phyloP scores from a whole-genome alignment of 1,139 yeast genomes.

The Magnusiomyces sp. region DNA sequence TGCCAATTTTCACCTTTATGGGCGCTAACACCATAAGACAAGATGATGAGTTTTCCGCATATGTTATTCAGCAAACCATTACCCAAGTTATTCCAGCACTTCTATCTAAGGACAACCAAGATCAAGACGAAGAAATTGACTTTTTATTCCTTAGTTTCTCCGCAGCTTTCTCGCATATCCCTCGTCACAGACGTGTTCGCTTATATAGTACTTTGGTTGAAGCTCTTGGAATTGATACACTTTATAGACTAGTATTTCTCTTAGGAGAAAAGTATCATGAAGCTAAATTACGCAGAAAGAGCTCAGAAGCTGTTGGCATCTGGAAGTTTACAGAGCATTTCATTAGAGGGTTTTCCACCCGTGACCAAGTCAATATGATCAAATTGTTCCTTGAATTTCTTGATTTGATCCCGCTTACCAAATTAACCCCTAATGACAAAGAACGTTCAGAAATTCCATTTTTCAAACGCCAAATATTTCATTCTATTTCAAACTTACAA shows the following conservation, averaged over 20 bases:
- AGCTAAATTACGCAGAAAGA: conserved; percentile 46
- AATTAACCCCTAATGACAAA: conserved; percentile 28
- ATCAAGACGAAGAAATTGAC: conserved; percentile 58
- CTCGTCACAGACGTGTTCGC: conserved; percentile 89
- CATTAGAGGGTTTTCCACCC: conserved; percentile 55
- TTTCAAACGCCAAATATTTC: conserved; percentile 53
- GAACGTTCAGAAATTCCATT: conserved; percentile 30
- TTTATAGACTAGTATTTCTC: conserved; percentile 66
- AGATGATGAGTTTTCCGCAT: conserved; percentile 90
- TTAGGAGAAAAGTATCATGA: conserved; percentile 70
- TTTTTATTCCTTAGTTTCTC: conserved; percentile 81
- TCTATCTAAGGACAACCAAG: conserved; percentile 49
- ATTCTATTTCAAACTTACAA: conserved; percentile 49
- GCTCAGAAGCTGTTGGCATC: conserved; percentile 55
- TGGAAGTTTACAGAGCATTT: conserved; percentile 67
- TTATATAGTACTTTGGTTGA: conserved; percentile 69
- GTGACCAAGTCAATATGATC: conserved; percentile 60
- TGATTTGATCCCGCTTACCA: conserved; percentile 23
- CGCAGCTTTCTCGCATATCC: conserved; percentile 90
- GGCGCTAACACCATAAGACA: conserved; percentile 96
- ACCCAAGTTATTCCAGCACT: conserved; percentile 87
- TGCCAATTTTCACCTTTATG: conserved; percentile 99
- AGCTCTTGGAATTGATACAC: conserved; percentile 57
- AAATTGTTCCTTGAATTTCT: conserved; percentile 40
- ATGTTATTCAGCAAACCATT: conserved; percentile 88